A percentile compares a stretch with the other conserved stretches of the same genome.
Conservation (phyloP, 2,329 filamentous ascomycete genomes). For the Escovopsis sp. region DNA sequence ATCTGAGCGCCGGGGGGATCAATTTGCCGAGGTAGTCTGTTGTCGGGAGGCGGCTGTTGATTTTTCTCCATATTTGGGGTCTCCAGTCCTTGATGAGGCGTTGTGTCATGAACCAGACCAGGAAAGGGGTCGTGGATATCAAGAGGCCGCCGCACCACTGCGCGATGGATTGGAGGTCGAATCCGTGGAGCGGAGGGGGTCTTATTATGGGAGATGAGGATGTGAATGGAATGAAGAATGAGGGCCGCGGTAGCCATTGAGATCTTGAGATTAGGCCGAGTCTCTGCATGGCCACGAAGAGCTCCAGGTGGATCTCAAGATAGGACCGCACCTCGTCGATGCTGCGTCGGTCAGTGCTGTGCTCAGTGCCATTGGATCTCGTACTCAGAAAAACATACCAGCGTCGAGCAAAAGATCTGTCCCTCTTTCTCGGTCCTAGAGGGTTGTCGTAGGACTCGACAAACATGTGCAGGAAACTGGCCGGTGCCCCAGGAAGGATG, state of each 20-base stretch:
- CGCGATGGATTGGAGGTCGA: conserved; percentile 24
- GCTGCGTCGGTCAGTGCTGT: conserved; percentile 9
- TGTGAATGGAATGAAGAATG: conserved; percentile 42
- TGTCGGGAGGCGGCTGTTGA: conserved; percentile 27
- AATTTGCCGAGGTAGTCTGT: conserved; percentile 18
- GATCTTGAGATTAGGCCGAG: conserved; percentile 30
- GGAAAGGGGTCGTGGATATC: conserved; percentile 31
- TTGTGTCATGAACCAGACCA: conserved; percentile 30
- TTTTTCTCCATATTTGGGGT: conserved; percentile 21
- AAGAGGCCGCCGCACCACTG: conserved; percentile 29
- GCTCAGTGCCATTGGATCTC: not conserved
- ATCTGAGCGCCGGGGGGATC: conserved; percentile 9
- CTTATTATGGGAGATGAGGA: conserved; percentile 33
- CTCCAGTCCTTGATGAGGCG: conserved; percentile 22
- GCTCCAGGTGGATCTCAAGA: conserved; percentile 33
- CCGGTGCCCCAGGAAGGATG: conserved; percentile 19
- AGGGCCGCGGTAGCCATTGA: conserved; percentile 27
- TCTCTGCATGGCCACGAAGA: conserved; percentile 38
- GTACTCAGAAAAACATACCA: conserved; percentile 12
- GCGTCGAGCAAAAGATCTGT: conserved; percentile 11
- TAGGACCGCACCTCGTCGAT: conserved; percentile 24
- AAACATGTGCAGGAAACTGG: conserved; percentile 15
- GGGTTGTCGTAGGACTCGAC: conserved; percentile 13
- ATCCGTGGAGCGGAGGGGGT: conserved; percentile 26
- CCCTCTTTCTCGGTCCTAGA: conserved; percentile 12